phyloP scores from a whole-genome alignment of 2,329 filamentous ascomycete species.

The Neonectria neomacrospora region DNA sequence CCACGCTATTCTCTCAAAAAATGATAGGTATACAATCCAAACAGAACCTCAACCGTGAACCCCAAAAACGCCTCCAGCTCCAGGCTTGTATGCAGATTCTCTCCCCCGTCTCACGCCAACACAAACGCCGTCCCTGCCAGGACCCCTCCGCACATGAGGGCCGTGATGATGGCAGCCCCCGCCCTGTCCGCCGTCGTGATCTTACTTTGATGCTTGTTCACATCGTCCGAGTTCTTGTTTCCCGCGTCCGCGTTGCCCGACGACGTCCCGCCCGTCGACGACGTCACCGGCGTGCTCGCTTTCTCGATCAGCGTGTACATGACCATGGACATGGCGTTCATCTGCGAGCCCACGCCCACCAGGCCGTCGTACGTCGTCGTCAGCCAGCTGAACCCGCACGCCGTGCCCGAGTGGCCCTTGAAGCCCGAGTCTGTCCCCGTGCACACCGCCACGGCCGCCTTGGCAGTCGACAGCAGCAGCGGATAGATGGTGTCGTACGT shows the following conservation, averaged over 20 bases:
- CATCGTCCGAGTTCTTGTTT: constrained; percentile 42
- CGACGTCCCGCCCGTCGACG: constrained; percentile 68
- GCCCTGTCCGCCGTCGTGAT: constrained; percentile 64
- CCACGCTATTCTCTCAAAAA: constrained; percentile 3
- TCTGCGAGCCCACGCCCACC: constrained; percentile 75
- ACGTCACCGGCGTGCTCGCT: constrained; percentile 60
- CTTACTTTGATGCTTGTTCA: constrained; percentile 43
- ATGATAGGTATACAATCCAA: constrained; percentile 1
- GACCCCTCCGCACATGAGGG: constrained; percentile 59
- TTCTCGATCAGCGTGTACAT: constrained; percentile 67
- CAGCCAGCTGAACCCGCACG: constrained; percentile 76
- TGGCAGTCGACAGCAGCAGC: constrained; percentile 62
- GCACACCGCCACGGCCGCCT: constrained; percentile 64
- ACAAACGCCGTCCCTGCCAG: constrained; percentile 63
- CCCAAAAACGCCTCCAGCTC: constrained; percentile 1
- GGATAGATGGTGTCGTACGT: constrained; percentile 61
- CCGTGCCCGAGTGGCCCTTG: constrained; percentile 65
- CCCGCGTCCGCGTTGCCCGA: constrained; percentile 62
- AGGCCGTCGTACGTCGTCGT: constrained; percentile 65
- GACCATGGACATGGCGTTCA: constrained; percentile 73
- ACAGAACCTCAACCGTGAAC: neutral
- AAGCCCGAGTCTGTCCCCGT: constrained; percentile 57
- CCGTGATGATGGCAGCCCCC: constrained; percentile 67
- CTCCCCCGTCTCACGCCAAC: neutral
- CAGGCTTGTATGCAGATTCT: neutral